phyloP scores from a whole-genome alignment of 345 rosid genomes.

The Linum trigynum region DNA sequence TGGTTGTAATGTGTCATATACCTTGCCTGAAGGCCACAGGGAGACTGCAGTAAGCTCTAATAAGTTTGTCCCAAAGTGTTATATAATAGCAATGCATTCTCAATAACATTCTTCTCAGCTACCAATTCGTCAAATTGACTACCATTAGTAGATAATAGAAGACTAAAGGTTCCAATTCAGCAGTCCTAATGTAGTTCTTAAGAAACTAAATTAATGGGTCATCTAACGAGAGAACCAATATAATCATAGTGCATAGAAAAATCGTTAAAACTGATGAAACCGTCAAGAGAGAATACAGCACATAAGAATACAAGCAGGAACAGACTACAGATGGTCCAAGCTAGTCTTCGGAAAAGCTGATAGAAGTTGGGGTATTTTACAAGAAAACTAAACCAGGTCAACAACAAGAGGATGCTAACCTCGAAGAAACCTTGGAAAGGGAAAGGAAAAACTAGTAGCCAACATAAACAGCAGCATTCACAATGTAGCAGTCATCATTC shows the following conservation, averaged over 20 bases:
- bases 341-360: neutral
- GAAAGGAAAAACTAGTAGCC: constrained; percentile 43
- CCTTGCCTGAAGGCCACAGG: too few relatives aligned
- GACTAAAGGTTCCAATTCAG: neutral
- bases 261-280: neutral
- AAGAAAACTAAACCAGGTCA: neutral
- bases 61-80: too few relatives aligned
- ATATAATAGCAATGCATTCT: too few relatives aligned
- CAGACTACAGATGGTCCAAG: neutral
- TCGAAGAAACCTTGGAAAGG: constrained; percentile 1
- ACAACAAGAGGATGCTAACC: constrained; percentile 14
- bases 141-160: too few relatives aligned
- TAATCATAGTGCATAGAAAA: neutral
- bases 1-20: neutral
- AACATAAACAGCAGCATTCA: constrained; percentile 74
- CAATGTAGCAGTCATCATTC: constrained; percentile 80
- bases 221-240: neutral
- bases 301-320: neutral
- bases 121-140: too few relatives aligned
- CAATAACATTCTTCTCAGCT: too few relatives aligned
- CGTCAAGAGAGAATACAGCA: too few relatives aligned
- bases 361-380: neutral
- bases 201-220: neutral
- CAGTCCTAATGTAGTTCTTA: neutral
- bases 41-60: too few relatives aligned